phyloP scores from a whole-genome alignment of 2,329 filamentous ascomycete species.

The Macrophomina pseudophaseolina region DNA sequence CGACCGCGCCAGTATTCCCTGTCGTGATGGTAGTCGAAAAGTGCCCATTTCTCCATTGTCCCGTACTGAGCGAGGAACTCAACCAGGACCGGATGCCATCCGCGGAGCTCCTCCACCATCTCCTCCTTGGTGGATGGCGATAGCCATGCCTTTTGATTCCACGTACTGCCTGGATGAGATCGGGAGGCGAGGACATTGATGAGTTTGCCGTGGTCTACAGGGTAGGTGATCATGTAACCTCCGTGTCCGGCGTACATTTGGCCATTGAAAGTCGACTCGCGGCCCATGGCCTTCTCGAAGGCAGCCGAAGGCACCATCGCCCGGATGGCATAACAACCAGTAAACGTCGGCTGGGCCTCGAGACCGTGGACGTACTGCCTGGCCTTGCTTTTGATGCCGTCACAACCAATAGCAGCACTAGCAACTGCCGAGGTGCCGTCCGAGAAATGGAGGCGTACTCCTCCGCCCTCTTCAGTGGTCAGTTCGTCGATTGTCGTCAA shows the following conservation, averaged over 20 bases:
- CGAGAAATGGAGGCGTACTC: slow-evolving; percentile 26
- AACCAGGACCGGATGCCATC: slow-evolving; percentile 30
- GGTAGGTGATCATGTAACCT: slow-evolving; percentile 27
- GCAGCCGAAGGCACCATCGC: slow-evolving; percentile 23
- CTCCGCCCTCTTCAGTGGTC: slow-evolving; percentile 27
- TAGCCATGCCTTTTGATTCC: slow-evolving; percentile 25
- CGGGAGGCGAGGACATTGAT: slow-evolving; percentile 26
- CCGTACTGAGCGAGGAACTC: slow-evolving; percentile 29
- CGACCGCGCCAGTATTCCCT: slow-evolving; percentile 51
- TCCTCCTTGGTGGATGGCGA: slow-evolving; percentile 32
- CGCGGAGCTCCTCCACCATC: slow-evolving; percentile 30
- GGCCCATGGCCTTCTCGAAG: slow-evolving; percentile 22
- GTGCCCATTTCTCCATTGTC: slow-evolving; percentile 57
- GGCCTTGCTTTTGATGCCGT: slow-evolving; percentile 32
- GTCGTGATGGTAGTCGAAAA: slow-evolving; percentile 60
- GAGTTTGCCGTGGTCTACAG: slow-evolving; percentile 18
- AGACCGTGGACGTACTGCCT: slow-evolving; percentile 19
- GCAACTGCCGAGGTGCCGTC: slow-evolving; percentile 22
- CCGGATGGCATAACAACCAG: slow-evolving; percentile 25
- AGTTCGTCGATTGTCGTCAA: slow-evolving; percentile 31
- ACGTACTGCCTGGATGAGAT: slow-evolving; percentile 27
- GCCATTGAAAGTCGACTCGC: slow-evolving; percentile 22
- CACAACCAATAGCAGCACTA: slow-evolving; percentile 23
- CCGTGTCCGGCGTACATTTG: slow-evolving; percentile 24
- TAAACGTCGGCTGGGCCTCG: neutral